Conservation (phyloP, 2,329 filamentous ascomycete genomes). For the Alternaria brassicicola region DNA sequence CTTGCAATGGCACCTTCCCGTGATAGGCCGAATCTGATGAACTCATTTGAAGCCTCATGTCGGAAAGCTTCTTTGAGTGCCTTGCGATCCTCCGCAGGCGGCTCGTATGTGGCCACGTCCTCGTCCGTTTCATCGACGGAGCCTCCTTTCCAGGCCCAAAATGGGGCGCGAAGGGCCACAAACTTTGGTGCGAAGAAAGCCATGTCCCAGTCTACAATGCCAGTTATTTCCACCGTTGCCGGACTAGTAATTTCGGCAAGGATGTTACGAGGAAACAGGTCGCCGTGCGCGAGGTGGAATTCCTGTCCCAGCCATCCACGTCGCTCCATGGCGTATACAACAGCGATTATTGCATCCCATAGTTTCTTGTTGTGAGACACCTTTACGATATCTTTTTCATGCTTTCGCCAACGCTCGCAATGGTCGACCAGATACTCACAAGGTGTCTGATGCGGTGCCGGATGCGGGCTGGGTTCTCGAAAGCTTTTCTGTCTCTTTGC, state of each 20-base stretch:
- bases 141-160: constrained; percentile 6
- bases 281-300: constrained; percentile 26
- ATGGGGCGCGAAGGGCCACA: constrained; percentile 12
- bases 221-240: constrained; percentile 16
- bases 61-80: neutral
- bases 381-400: neutral
- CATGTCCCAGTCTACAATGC: constrained; percentile 44
- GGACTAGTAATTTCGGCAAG: constrained; percentile 19
- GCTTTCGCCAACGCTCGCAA: constrained; percentile 2
- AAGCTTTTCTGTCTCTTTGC: neutral
- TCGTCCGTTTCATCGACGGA: neutral
- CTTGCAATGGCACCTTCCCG: neutral
- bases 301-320: constrained; percentile 3
- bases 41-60: neutral
- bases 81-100: neutral
- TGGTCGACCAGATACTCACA: neutral
- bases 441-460: constrained; percentile 5
- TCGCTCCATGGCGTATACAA: neutral
- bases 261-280: constrained; percentile 41
- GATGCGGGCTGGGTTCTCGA: neutral
- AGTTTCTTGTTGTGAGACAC: neutral
- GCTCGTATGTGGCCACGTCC: neutral
- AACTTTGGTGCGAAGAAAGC: constrained; percentile 39
- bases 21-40: neutral
- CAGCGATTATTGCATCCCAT: neutral